Conservation (phyloP, 257 asterid species). For the Fraxinus pennsylvanica region DNA sequence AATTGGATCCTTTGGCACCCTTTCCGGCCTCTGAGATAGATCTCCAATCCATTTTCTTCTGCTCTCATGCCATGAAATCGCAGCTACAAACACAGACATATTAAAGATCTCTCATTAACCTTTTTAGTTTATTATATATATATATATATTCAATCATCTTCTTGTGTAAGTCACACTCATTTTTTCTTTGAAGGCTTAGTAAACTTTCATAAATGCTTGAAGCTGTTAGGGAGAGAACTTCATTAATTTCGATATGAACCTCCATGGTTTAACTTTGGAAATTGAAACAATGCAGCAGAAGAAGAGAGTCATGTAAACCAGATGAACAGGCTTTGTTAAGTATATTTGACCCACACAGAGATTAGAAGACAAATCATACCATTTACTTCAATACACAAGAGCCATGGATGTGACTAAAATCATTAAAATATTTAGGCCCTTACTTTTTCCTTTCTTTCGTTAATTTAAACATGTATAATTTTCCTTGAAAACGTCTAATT, state of each 20-base stretch:
- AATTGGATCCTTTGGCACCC: conserved; percentile 57
- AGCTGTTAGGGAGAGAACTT: neutral
- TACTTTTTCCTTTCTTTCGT: neutral
- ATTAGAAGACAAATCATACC: neutral
- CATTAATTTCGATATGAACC: neutral
- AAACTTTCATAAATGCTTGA: neutral
- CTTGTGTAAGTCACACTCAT: neutral
- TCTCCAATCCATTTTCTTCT: conserved; percentile 69
- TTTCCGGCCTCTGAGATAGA: conserved; percentile 41
- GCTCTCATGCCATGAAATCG: conserved; percentile 68
- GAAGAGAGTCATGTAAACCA: neutral
- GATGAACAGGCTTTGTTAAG: neutral
- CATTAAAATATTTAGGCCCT: neutral
- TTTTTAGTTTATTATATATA: neutral
- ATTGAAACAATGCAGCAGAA: neutral
- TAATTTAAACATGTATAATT: neutral
- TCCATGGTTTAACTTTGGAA: neutral
- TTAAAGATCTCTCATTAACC: neutral
- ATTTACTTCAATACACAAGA: neutral
- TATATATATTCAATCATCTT: neutral
- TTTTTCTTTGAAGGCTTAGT: neutral
- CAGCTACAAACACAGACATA: conserved; percentile 49
- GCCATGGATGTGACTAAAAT: neutral
- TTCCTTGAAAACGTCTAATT: neutral
- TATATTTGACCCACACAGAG: neutral